Evolutionary conservation across 495 filamentous ascomycete genomes (phyloP), one percentile per base, ranked within the genome.

Genomic region (Aspergillus indologenus): DNA sequence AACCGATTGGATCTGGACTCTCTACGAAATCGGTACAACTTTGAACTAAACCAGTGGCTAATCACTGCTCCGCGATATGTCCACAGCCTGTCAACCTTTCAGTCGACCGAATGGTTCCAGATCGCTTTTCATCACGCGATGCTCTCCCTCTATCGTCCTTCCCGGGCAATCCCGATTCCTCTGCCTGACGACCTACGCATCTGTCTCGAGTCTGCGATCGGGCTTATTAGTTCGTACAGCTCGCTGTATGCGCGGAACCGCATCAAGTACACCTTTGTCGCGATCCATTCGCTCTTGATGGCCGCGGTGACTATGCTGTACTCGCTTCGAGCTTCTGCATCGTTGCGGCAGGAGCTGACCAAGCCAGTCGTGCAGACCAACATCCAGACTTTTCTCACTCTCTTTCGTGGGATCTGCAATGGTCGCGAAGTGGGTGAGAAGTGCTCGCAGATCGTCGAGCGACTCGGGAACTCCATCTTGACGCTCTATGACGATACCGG

Each of bases 191-290:
- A 60, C 31, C 51, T 60, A 12, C 58, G 58, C 5, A 40, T 55
- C 8, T 55, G 58, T 19, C 54, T 31, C 17, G 58, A 60, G 17
- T 54, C 58, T 19, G 58, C 58, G 6, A 60, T 60, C 21, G 51
- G 51, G 22, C 45, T 60, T 20, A 60, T 60, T 18, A 60, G 45
- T 31, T 60, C 58, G 1, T 60, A 60, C 20, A 60, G 52, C 45
- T 34, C 51, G 5, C 58, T 60, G 2, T 60, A 60, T 22, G 58
- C 58, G 43, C 26, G 51, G 3, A 60, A 55, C 23, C 49, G 40
- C 40, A 55, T 60, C 3, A 60, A 55, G 23, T 60, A 60, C 23
- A 60, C 58, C 0, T 60, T 60, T 23, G 58, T 60, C 9, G 58
- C 58, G 1, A 60, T 55, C 21, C 51, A 60, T 45, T 55, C 58